These are phyloP conservation scores for Alliaria petiolata DNA, from an alignment of 345 rosid genomes.

Conservation along the genomic window DNA sequence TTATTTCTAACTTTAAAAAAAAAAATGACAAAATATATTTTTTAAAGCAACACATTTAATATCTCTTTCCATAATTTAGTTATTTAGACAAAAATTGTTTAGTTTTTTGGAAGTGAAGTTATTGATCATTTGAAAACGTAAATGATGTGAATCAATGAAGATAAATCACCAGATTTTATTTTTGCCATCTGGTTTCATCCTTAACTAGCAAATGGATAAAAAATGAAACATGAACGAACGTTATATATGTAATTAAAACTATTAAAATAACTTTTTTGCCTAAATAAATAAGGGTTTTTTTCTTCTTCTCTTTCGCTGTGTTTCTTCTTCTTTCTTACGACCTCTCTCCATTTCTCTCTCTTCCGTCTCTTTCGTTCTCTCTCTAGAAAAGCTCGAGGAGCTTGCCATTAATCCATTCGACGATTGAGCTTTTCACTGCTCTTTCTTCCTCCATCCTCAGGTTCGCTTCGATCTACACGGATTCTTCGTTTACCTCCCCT, in stretches of 20 bases:
- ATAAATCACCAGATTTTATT: no score
- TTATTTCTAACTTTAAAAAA: no score
- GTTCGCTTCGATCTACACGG: slow-evolving; percentile 51
- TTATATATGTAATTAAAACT: slow-evolving; percentile 5
- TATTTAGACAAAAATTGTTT: no score
- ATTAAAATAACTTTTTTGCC: background rate
- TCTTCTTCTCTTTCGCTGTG: slow-evolving; percentile 12
- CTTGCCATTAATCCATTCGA: slow-evolving; percentile 41
- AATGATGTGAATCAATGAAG: no score
- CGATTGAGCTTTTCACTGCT: slow-evolving; percentile 27
- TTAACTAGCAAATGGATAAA: background rate
- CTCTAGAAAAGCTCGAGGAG: slow-evolving; percentile 38
- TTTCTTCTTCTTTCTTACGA: slow-evolving; percentile 40
- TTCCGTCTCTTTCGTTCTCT: slow-evolving; percentile 21
- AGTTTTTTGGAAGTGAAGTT: no score
- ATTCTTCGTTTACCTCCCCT: slow-evolving; percentile 3
- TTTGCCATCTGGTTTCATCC: background rate
- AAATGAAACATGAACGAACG: background rate
- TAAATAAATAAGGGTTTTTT: slow-evolving; percentile 14
- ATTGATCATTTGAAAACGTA: no score
- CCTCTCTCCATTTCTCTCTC: slow-evolving; percentile 27
- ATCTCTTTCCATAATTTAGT: no score
- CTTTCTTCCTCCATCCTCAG: slow-evolving; percentile 28
- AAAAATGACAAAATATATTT: no score
- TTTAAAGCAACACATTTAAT: no score